Conservation (phyloP, 257 asterid species). For the Capsicum chinense region DNA sequence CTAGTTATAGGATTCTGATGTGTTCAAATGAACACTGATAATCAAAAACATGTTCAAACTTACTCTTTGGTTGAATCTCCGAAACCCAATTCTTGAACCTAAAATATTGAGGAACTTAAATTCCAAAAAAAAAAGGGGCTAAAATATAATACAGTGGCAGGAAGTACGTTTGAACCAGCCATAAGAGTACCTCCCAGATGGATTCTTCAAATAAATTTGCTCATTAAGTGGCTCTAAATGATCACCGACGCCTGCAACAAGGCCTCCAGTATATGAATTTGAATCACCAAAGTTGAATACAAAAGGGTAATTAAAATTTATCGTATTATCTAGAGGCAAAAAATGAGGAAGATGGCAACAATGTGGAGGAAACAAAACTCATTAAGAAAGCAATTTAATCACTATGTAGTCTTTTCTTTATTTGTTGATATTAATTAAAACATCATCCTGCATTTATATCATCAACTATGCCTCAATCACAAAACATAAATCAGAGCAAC, state of each 20-base stretch:
- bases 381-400: too few species aligned
- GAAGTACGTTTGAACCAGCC: conserved; percentile 63
- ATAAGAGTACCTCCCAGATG: conserved; percentile 88
- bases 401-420: too few species aligned
- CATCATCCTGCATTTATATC: too few species aligned
- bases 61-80: conserved; percentile 67
- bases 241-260: conserved; percentile 70
- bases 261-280: conserved; percentile 87
- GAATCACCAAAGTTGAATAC: conserved; percentile 99
- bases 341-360: conserved; percentile 35
- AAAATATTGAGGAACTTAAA: conserved; percentile 85
- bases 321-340: conserved; percentile 46
- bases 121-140: conserved; percentile 77
- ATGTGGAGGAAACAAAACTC: conserved; percentile 33
- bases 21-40: not conserved
- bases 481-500: too few species aligned
- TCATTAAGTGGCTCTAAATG: conserved; percentile 82
- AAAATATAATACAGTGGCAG: conserved; percentile 42
- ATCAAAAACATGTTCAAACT: conserved; percentile 17
- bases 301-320: conserved; percentile 82
- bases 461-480: too few species aligned
- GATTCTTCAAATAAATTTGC: conserved; percentile 74
- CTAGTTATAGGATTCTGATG: not conserved
- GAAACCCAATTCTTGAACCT: conserved; percentile 78
- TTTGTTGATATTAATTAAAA: too few species aligned